These are phyloP conservation scores for Metschnikowia arizonensis DNA, from an alignment of 805 yeast species.

Conservation along the genomic window DNA sequence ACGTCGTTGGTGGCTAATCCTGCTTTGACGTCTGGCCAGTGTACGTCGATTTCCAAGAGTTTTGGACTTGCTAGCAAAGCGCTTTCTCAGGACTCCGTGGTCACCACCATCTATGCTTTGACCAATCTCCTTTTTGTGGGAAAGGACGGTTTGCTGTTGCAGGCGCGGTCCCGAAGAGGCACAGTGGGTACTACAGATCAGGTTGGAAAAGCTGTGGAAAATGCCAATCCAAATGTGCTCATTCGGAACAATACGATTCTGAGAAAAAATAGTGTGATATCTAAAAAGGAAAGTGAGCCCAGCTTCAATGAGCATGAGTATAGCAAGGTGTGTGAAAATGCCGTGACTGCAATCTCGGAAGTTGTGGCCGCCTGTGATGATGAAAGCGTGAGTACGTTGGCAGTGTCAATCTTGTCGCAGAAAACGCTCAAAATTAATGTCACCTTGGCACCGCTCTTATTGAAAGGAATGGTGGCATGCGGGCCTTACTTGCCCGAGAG, in stretches of 20 bases:
- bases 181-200: slow-evolving; percentile 24
- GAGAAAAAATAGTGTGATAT: slow-evolving; percentile 7
- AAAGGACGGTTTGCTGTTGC: slow-evolving; percentile 35
- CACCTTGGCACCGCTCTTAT: slow-evolving; percentile 50
- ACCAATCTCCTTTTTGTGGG: slow-evolving; percentile 66
- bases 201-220: slow-evolving; percentile 1
- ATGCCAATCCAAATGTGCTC: slow-evolving; percentile 11
- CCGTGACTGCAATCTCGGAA: slow-evolving; percentile 62
- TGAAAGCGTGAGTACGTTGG: slow-evolving; percentile 67
- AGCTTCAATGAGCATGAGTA: slow-evolving; percentile 29
- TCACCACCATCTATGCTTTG: slow-evolving; percentile 79
- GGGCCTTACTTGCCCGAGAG: slow-evolving; percentile 58
- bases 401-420: slow-evolving; percentile 79
- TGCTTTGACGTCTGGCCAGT: slow-evolving; percentile 42
- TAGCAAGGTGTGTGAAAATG: slow-evolving; percentile 52
- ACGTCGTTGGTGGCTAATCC: slow-evolving; percentile 56
- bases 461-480: slow-evolving; percentile 60
- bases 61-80: slow-evolving; percentile 65
- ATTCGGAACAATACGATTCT: slow-evolving; percentile 12
- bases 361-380: slow-evolving; percentile 66
- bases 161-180: slow-evolving; percentile 27
- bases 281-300: background rate
- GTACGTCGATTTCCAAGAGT: slow-evolving; percentile 49
- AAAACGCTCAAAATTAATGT: slow-evolving; percentile 51
- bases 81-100: slow-evolving; percentile 74